Base-by-base conservation (phyloP, 768 basidiomycete genomes). In the Lentinula detonsa region DNA sequence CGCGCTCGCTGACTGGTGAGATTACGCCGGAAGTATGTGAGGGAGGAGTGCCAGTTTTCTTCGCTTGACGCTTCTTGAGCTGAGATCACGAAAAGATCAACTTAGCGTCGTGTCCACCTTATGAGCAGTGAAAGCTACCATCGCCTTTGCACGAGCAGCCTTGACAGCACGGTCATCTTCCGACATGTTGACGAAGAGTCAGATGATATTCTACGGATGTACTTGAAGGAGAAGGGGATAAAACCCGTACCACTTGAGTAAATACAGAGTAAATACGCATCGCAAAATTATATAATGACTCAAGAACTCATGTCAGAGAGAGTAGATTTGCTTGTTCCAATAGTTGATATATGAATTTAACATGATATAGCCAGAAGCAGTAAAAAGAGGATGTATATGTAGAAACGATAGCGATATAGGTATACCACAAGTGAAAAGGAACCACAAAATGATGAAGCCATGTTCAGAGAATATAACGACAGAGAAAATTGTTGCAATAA, bases 31-130 rank as follows among this genome's bases (percentile, higher is more conserved):
- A 71, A 37, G 68, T 69, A 49, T 68, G 54, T 46, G 69, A 62
- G 64, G 69, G 59, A 51, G 69, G 60, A 53, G 71, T 65, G 50
- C 72, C 71, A 43, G 78, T 77, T 72, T 90, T 91, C 75, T 88
- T 84, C 67, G 86, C 86, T 65, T 88, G 89, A 62, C 87, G 82
- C 73, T 90, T 91, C 80, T 92, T 91, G 71, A 93, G 80, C 90
- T 93, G 72, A 50, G 65, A 57, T 63, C 54, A 37, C 11, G 21
- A 23, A 4, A 48, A 28, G 16, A 34, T 49, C 35, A 34, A 34
- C 31, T 39, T 37, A 39, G 37, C 37, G 37, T 39, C 67, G 52
- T 50, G 28, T 59, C 49, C 9, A 57, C 35, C 49, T 51, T 28
- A 60, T 61, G 42, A 48, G 54, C 23, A 56, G 33, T 15, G 43